phyloP scores from a whole-genome alignment of 306 rosid genomes.

The Corylus americana region DNA sequence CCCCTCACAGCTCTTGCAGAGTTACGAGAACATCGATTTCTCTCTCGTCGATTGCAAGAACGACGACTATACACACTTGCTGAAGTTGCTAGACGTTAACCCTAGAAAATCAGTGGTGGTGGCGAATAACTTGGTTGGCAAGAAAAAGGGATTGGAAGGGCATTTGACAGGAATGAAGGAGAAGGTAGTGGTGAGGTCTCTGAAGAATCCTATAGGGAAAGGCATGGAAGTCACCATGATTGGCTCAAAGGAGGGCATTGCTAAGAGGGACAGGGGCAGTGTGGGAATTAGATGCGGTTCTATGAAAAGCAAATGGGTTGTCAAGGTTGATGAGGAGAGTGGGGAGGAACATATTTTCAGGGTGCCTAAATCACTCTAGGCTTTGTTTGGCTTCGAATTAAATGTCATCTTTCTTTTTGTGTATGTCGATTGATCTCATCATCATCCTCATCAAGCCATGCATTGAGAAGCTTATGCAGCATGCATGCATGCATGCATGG shows the following conservation, averaged over 20 bases:
- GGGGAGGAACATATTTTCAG: constrained; percentile 74
- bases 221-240: constrained; percentile 60
- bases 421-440: not conserved
- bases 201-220: constrained; percentile 51
- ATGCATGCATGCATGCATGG: too few relatives aligned
- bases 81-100: constrained; percentile 48
- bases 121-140: constrained; percentile 50
- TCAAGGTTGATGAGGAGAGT: constrained; percentile 59
- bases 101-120: constrained; percentile 57
- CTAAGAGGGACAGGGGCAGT: constrained; percentile 15
- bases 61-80: constrained; percentile 41
- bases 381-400: constrained; percentile 13
- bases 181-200: constrained; percentile 50
- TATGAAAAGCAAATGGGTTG: constrained; percentile 56
- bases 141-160: constrained; percentile 39
- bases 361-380: constrained; percentile 26
- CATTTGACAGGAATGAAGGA: constrained; percentile 36
- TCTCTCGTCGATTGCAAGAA: constrained; percentile 56
- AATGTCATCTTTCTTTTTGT: not conserved
- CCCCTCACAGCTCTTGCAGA: constrained; percentile 41
- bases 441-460: not conserved
- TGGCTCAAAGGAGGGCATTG: constrained; percentile 28
- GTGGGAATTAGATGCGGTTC: constrained; percentile 7
- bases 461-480: not conserved
- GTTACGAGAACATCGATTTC: constrained; percentile 61